These are phyloP conservation scores for Hsuehochloa calcarea DNA, from an alignment of 176 grass and related monocot genomes.

Conservation along the genomic window DNA sequence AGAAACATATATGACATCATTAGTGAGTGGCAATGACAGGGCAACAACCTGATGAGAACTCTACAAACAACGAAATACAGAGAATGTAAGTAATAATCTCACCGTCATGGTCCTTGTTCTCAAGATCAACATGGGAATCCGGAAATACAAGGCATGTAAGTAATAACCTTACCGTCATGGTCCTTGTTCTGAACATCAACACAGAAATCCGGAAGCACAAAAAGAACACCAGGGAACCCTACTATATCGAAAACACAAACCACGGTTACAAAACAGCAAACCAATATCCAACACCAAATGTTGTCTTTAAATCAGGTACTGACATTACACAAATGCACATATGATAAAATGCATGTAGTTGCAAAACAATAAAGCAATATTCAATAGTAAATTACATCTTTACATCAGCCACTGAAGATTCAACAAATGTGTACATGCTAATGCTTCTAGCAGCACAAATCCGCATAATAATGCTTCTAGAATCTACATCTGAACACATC, in stretches of 20 bases:
- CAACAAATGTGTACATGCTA: neutral
- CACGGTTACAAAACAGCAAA: neutral
- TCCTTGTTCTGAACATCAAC: conserved; percentile 96
- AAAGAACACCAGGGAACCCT: conserved; percentile 83
- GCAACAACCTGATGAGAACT: neutral
- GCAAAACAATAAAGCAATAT: neutral
- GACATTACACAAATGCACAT: neutral
- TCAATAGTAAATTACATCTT: neutral
- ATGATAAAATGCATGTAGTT: neutral
- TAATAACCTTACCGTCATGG: conserved; percentile 65
- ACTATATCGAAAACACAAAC: conserved; percentile 28
- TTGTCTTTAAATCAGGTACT: neutral
- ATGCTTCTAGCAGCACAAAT: neutral
- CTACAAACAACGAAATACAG: neutral
- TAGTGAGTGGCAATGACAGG: neutral
- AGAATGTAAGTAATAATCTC: conserved; percentile 10
- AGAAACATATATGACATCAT: neutral
- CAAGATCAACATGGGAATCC: conserved; percentile 95
- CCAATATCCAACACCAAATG: neutral
- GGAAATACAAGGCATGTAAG: neutral
- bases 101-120: conserved; percentile 96
- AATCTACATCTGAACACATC: neutral
- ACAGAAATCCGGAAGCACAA: conserved; percentile 98
- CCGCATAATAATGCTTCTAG: neutral
- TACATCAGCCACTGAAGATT: neutral